Evolutionary conservation across 805 yeast species (phyloP).

Genomic region (Starmera caribaea): DNA sequence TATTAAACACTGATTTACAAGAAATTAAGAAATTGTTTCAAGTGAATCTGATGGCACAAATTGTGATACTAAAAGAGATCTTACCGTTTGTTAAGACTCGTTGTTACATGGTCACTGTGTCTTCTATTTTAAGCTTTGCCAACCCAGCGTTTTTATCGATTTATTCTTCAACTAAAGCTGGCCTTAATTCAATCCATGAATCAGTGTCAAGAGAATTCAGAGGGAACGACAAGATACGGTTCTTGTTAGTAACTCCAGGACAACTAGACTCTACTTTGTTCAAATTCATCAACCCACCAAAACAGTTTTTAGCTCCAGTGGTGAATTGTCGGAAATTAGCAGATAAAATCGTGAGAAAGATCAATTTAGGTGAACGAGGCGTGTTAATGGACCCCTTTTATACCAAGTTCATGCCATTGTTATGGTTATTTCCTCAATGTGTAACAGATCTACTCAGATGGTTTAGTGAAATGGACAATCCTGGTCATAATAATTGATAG

Average conservation of each 20-base stretch:
- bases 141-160: constrained; percentile 57
- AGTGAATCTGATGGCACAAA: constrained; percentile 58
- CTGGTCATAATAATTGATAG: constrained; percentile 6
- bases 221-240: constrained; percentile 46
- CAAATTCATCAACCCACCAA: constrained; percentile 65
- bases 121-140: constrained; percentile 72
- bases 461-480: constrained; percentile 57
- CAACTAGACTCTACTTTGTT: constrained; percentile 74
- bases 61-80: constrained; percentile 56
- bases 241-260: constrained; percentile 75
- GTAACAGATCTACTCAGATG: constrained; percentile 30
- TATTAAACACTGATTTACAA: constrained; percentile 37
- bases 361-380: constrained; percentile 58
- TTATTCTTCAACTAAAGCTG: constrained; percentile 85
- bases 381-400: constrained; percentile 66
- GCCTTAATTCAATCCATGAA: constrained; percentile 75
- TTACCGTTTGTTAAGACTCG: constrained; percentile 51
- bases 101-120: constrained; percentile 70
- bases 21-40: constrained; percentile 50
- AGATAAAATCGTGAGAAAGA: constrained; percentile 36
- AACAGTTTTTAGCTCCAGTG: constrained; percentile 68
- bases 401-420: constrained; percentile 56
- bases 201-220: constrained; percentile 66
- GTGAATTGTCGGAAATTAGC: constrained; percentile 55
- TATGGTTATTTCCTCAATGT: constrained; percentile 63